These are phyloP conservation scores for Marasmius sp. DNA, from an alignment of 1,284 basidiomycete species.

Conservation along the genomic window DNA sequence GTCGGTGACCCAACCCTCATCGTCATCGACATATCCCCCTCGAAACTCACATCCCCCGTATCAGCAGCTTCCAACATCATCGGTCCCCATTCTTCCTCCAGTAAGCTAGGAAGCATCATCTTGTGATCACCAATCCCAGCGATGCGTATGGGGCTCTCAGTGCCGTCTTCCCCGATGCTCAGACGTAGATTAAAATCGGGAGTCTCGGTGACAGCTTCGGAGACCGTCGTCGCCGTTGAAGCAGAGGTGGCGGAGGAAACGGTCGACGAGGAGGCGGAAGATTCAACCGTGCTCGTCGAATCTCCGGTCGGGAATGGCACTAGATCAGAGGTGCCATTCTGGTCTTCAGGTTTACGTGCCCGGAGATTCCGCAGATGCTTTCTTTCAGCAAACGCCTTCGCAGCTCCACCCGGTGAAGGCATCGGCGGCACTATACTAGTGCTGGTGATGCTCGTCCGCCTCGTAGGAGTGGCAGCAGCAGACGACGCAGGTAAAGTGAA, in stretches of 20 bases:
- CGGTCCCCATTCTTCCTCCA: constrained; percentile 57
- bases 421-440: constrained; percentile 34
- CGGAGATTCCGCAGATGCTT: constrained; percentile 2
- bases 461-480: constrained; percentile 10
- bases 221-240: neutral
- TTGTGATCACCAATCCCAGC: constrained; percentile 29
- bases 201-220: neutral
- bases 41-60: constrained; percentile 52
- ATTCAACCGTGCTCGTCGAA: neutral
- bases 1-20: neutral
- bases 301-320: neutral
- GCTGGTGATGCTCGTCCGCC: constrained; percentile 26
- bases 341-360: neutral
- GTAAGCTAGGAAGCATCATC: constrained; percentile 48
- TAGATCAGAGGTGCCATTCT: neutral
- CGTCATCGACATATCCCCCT: constrained; percentile 16
- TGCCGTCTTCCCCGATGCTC: constrained; percentile 18
- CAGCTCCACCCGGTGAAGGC: constrained; percentile 50
- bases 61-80: constrained; percentile 19
- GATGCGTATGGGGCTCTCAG: constrained; percentile 52
- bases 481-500: constrained; percentile 32
- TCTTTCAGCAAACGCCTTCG: constrained; percentile 41
- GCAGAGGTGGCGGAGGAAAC: neutral
- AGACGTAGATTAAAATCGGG: neutral
- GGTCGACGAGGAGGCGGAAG: neutral